phyloP scores from a whole-genome alignment of 1,284 basidiomycete species.

The Hemileia vastatrix region DNA sequence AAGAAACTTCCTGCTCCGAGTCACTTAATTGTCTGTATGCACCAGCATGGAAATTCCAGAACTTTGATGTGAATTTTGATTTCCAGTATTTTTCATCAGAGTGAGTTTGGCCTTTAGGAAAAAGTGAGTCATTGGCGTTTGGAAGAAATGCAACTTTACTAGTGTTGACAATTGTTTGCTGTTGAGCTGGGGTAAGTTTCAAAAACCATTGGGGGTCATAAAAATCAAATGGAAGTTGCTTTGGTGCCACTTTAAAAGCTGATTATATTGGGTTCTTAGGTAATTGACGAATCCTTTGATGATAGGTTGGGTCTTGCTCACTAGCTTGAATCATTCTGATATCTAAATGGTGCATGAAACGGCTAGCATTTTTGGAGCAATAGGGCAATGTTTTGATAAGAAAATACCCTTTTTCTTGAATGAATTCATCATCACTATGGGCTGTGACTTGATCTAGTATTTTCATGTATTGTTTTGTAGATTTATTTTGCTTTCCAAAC shows the following conservation, averaged over 20 bases:
- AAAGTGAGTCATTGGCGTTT: no score
- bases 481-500: neutral
- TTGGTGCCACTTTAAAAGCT: neutral
- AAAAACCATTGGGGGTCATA: constrained; percentile 4
- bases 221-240: constrained; percentile 1
- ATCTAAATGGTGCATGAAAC: constrained; percentile 3
- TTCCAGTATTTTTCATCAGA: no score
- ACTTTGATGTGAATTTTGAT: no score
- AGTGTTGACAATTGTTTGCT: neutral
- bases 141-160: constrained; percentile 5
- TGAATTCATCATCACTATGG: constrained; percentile 6
- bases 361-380: neutral
- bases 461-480: neutral
- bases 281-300: neutral
- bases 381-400: constrained; percentile 6
- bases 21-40: no score
- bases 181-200: neutral
- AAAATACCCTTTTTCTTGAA: neutral
- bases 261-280: neutral
- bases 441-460: neutral
- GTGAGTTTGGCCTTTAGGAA: no score
- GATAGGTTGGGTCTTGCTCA: neutral
- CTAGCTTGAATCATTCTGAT: neutral
- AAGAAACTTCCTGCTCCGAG: no score
- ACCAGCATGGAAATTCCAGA: no score